phyloP scores from a whole-genome alignment of 306 rosid species.

The Acacia acuminata region DNA sequence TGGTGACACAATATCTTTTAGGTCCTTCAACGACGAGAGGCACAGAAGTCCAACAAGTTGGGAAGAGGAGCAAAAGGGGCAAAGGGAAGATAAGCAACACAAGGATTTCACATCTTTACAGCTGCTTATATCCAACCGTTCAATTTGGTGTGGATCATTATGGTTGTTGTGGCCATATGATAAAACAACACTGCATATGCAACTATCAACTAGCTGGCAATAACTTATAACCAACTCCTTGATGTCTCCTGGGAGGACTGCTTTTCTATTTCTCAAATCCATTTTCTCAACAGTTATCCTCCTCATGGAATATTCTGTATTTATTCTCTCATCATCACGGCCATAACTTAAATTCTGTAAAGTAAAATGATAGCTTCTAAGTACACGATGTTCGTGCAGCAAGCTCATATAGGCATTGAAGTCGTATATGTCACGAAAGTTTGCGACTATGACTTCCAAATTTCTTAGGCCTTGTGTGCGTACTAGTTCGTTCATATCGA shows the following conservation, averaged over 20 bases:
- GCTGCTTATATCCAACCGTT: rapidly evolving
- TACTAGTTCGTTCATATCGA: too few relatives aligned
- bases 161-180: too few relatives aligned
- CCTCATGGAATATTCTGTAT: too few relatives aligned
- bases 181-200: too few relatives aligned
- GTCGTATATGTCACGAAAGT: too few relatives aligned
- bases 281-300: too few relatives aligned
- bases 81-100: neutral
- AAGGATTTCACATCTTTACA: neutral
- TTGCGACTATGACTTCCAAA: too few relatives aligned
- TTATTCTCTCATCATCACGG: too few relatives aligned
- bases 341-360: neutral
- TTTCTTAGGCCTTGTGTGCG: too few relatives aligned
- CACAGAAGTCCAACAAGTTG: neutral
- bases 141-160: neutral
- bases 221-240: neutral
- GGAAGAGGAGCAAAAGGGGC: neutral
- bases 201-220: too few relatives aligned
- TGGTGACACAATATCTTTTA: neutral
- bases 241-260: neutral
- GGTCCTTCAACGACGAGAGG: rapidly evolving
- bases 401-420: neutral
- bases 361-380: neutral
- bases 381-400: neutral
- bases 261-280: too few relatives aligned